Base-by-base conservation (phyloP, 371 early-diverging fungal genomes). In the Rhizopus arrhizus region DNA sequence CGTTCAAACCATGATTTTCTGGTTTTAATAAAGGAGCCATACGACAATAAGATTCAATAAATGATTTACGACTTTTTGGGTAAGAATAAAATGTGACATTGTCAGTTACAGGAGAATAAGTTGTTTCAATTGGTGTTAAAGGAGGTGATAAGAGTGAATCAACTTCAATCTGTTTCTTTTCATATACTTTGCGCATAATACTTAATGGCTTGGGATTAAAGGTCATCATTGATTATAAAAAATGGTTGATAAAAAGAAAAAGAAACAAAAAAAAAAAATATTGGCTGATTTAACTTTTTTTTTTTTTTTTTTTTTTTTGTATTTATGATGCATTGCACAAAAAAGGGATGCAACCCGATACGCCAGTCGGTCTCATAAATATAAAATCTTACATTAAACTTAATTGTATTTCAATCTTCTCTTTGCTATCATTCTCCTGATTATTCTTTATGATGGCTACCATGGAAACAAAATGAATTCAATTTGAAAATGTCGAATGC, bases 121-220 rank as follows among this genome's bases (percentile, higher is more conserved):
- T 43, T 5, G 5, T 12, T 15, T 71, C 71, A 3, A 64, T 71
- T 22, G 71, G 71, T 15, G 71, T 71, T 41, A 71, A 64, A 38
- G 71, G 71, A 47, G 71, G 71, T 32, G 71, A 71, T 60, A 71
- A 38, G 41, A 71, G 40, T 15, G 63, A 68, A 49, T 59, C 59
- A 59, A 58, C 62, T 42, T 66, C 38, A 22, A 36, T 28, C 4
- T 58, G 28, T 5, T 63, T 51, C 29, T 64, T 38, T 42, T 32
- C 48, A 53, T 64, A 64, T 34, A 58, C 34, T 22, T 52, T 47
- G 53, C 50, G 66, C 61, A 62, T 62, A 15, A 58, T 65, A 41
- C 62, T 57, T 15, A 65, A 57, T 40, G 60, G 28, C 12, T 49
- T 59, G 13, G 43, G 5, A 53, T 60, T 56, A 16, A 46, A 32